A percentile compares a stretch with the other conserved stretches of the same genome.
phyloP scores from a whole-genome alignment of 345 rosid species.

The Laguncularia racemosa region DNA sequence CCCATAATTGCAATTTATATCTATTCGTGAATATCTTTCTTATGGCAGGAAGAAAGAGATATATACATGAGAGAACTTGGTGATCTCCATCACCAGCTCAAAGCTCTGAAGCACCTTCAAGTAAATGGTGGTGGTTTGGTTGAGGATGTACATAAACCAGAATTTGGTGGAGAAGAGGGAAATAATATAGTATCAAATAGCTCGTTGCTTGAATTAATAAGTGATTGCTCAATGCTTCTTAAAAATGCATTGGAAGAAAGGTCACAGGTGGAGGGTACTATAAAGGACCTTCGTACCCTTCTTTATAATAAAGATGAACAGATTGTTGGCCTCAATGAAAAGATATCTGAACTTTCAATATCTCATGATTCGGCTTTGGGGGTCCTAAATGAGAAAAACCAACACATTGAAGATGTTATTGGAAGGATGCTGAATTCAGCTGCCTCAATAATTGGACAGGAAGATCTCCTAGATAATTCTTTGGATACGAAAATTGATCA shows the following conservation, averaged over 20 bases:
- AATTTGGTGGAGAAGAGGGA: slow-evolving; percentile 7
- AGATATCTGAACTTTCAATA: slow-evolving; percentile 34
- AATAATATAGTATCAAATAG: slow-evolving; percentile 1
- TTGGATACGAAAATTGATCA: slow-evolving; percentile 37
- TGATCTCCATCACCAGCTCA: slow-evolving; percentile 35
- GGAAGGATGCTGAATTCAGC: slow-evolving; percentile 62
- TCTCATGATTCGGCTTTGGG: slow-evolving; percentile 15
- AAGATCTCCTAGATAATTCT: slow-evolving; percentile 51
- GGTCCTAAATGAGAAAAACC: slow-evolving; percentile 19
- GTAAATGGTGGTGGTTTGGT: slow-evolving; percentile 16
- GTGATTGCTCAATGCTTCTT: slow-evolving; percentile 40
- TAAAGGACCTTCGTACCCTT: slow-evolving; percentile 31
- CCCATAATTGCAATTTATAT: background rate
- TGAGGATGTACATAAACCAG: slow-evolving; percentile 8
- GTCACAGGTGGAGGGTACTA: slow-evolving; percentile 28
- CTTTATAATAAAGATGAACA: slow-evolving; percentile 37
- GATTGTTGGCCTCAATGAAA: slow-evolving; percentile 52
- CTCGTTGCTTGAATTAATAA: slow-evolving; percentile 24
- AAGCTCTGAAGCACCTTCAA: slow-evolving; percentile 22
- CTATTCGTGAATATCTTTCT: slow-evolving; percentile 5
- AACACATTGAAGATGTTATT: slow-evolving; percentile 37
- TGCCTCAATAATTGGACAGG: slow-evolving; percentile 43
- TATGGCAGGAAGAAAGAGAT: slow-evolving; percentile 51
- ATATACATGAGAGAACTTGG: slow-evolving; percentile 31
- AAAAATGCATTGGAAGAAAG: slow-evolving; percentile 33